Base-by-base conservation (phyloP, 148 eudicot genomes). In the Gaultheria prostrata region DNA sequence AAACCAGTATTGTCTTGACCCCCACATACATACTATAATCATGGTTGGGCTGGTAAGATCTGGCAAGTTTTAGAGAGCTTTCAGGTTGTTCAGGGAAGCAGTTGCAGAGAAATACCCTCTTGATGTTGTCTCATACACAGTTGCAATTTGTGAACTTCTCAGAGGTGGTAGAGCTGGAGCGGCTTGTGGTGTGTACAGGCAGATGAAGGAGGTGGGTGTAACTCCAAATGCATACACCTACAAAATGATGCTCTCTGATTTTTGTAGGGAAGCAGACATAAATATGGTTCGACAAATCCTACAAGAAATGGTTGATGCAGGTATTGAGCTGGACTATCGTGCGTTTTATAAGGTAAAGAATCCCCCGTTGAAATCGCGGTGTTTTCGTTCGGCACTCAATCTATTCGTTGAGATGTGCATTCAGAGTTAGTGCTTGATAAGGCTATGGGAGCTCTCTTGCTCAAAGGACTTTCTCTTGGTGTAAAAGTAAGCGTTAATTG, bases 191-290 rank as follows among this genome's bases (percentile, higher is more conserved):
- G 79, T 91, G 85, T 90, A 87, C 82, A 65, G 51, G 46, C 87
- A 88, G 78, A 90, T 91, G 92, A 90, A 90, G 84, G 84, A 87
- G 56, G 78, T 82, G 59, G 90, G 88, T 71, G 32, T 91, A 57
- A 48, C 84, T 72, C 92, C 91, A 51, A 86, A 86, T 80, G 83
- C 65, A 70, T 82, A 71, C n/a, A 85, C 86, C 4, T 89, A 85
- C 82, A 83, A 86, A 78, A 35, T 87, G 70, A 70, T 91, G 80
- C 78, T 90, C 43, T 88, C 73, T 61, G 86, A 88, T 87, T 85
- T 91, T 73, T 90, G 91, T 80, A 83, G 80, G 81, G 82, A 79
- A 51, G 73, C 80, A 61, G 90, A 91, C 65, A 39, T 87, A 51
- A 50, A 80, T 26, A 86, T 82, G 89, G 80, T 90, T 82, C 71